Evolutionary conservation across 2,329 filamentous ascomycete genomes (phyloP).

Genomic region (Aurifilum marmelostoma): DNA sequence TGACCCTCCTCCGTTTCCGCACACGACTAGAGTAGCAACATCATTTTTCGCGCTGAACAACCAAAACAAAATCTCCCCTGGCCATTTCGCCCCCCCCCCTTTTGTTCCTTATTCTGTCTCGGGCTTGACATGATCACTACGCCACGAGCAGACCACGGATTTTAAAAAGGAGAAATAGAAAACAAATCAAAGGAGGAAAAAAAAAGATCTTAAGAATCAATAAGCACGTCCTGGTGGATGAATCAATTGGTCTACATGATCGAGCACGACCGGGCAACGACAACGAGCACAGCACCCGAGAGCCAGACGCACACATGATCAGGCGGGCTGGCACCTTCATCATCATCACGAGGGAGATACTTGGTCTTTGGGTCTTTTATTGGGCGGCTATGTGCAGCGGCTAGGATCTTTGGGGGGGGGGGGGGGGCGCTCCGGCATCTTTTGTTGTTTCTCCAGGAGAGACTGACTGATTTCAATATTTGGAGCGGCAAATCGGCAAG

Average conservation of each 20-base stretch:
- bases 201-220: neutral
- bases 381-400: constrained; percentile 23
- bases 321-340: constrained; percentile 21
- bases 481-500: neutral
- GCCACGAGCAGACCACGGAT: neutral
- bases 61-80: neutral
- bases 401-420: neutral
- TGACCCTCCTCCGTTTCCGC: neutral
- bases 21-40: neutral
- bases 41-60: neutral
- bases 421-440: neutral
- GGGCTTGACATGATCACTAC: constrained; percentile 21
- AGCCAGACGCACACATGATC: neutral
- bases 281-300: neutral
- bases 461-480: constrained; percentile 1
- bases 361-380: constrained; percentile 9
- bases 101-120: neutral
- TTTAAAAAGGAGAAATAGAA: neutral
- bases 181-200: neutral
- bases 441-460: constrained; percentile 7
- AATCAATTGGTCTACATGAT: constrained; percentile 1
- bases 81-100: neutral
- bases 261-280: neutral
- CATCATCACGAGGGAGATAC: neutral
- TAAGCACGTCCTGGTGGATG: neutral